Base-by-base conservation (phyloP, 805 yeast species). In the Torulaspora gathmanii region DNA sequence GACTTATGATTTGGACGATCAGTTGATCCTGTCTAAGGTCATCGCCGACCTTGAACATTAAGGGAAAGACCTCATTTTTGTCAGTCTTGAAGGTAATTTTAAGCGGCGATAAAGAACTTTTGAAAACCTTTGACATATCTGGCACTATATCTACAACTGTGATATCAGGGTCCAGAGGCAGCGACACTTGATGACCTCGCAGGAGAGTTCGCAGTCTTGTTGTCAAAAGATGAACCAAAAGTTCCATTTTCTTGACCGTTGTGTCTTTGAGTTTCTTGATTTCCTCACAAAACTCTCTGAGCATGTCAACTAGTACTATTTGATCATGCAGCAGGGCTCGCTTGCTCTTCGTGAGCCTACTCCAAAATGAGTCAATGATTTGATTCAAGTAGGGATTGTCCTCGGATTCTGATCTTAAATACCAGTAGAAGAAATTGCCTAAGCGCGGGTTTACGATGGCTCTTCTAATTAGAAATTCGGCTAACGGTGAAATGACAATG, bases 21-120 rank as follows among this genome's bases (percentile, higher is more conserved):
- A 93, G 74, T 64, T 93, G 99, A 70, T 93, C 99, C 64, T 93
- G 99, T 48, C 98, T 73, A 40, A 93, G 71, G 62, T 93, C 99
- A 64, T 71, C 99, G 11, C 99, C 99, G 40, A 86, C 85, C 64
- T 93, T 93, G 68, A 88, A 91, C 84, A 93, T 91, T 29, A 93
- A 69, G 5, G 95, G 80, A 63, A 88, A 93, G 42, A 67, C 70
- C 0, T 62, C 66, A 2, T 75, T 77, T 8, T 67, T 66, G 2
- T 58, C 61, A 1, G 93, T 82, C 54, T 76, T 80, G 61, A 93
- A 82, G 0, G 88, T 77, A 36, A 93, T 75, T 60, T 89, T 88
- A 43, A 93, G 70, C 1, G 99, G 99, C 6, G 91, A 81, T 58
- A 93, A 71, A 20, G 95, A 86, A 49, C 95, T 83, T 63, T 93